phyloP scores from a whole-genome alignment of 2,329 filamentous ascomycete species.

The Claviceps maximensis region DNA sequence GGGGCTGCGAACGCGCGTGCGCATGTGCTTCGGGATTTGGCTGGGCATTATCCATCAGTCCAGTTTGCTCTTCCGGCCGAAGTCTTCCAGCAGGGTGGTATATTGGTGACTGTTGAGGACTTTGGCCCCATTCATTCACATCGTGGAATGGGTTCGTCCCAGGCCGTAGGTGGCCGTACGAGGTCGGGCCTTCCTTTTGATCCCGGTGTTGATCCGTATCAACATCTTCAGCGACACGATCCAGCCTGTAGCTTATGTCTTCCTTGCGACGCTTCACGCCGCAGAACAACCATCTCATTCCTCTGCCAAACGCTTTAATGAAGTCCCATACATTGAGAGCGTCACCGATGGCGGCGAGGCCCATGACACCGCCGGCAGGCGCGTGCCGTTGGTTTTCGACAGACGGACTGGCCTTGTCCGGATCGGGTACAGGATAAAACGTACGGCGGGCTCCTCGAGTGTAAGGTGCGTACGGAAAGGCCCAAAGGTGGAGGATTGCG shows the following conservation, averaged over 20 bases:
- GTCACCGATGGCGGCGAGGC: slow-evolving; percentile 52
- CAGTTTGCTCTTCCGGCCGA: slow-evolving; percentile 25
- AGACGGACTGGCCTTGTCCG: slow-evolving; percentile 25
- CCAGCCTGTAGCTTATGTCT: slow-evolving; percentile 34
- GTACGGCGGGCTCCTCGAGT: slow-evolving; percentile 27
- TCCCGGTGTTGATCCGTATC: slow-evolving; percentile 26
- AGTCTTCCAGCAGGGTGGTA: slow-evolving; percentile 23
- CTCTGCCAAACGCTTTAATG: slow-evolving; percentile 63
- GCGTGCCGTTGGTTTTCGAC: slow-evolving; percentile 29
- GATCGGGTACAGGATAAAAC: slow-evolving; percentile 34
- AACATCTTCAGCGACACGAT: slow-evolving; percentile 16
- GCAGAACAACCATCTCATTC: slow-evolving; percentile 68
- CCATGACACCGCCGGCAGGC: slow-evolving; percentile 52
- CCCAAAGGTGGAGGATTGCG: slow-evolving; percentile 64
- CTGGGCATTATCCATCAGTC: slow-evolving; percentile 28
- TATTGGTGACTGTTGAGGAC: slow-evolving; percentile 20
- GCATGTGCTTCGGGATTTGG: slow-evolving; percentile 13
- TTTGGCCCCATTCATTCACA: slow-evolving; percentile 21
- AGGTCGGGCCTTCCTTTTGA: slow-evolving; percentile 9
- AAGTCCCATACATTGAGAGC: slow-evolving; percentile 75
- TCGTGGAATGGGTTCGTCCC: slow-evolving; percentile 17
- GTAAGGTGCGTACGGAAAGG: slow-evolving; percentile 69
- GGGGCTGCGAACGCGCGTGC: slow-evolving; percentile 1
- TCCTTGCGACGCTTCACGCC: slow-evolving; percentile 49
- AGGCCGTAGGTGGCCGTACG: slow-evolving; percentile 13